Conservation (phyloP, 441 rosid genomes). For the Jatropha podagrica region DNA sequence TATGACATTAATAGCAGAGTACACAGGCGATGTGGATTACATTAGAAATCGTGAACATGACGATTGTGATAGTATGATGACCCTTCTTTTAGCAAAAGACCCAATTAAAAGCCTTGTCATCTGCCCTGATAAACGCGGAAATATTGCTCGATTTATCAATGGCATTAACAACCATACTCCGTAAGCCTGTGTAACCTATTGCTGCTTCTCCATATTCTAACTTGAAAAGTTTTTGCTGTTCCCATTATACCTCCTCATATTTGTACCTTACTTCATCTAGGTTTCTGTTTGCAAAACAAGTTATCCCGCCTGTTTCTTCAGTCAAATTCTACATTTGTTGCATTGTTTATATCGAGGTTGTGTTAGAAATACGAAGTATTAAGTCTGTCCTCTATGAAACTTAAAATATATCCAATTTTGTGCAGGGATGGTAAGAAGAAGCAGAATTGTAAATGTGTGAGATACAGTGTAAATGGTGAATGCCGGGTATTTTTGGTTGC, state of each 20-base stretch:
- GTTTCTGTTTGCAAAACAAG: conserved; percentile 7
- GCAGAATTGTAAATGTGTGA: conserved; percentile 94
- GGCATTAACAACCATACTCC: conserved; percentile 80
- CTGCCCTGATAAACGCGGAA: conserved; percentile 87
- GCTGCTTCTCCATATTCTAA: conserved; percentile 5
- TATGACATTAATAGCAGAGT: conserved; percentile 78
- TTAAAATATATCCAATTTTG: conserved; percentile 29
- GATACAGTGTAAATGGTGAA: conserved; percentile 78
- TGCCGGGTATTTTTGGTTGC: conserved; percentile 90
- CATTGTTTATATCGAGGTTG: neutral
- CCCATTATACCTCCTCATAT: neutral
- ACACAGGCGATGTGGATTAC: conserved; percentile 87
- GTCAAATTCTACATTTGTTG: neutral
- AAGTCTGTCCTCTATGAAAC: neutral
- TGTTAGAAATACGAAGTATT: neutral
- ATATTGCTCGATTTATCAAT: conserved; percentile 80
- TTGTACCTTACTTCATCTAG: conserved; percentile 2
- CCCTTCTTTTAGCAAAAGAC: conserved; percentile 71
- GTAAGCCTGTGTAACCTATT: conserved; percentile 45
- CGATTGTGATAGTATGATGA: conserved; percentile 92
- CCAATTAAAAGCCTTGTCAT: conserved; percentile 72
- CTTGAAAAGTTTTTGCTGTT: neutral
- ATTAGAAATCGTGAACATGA: conserved; percentile 68
- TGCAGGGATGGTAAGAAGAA: conserved; percentile 90
- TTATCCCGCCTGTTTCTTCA: conserved; percentile 5